Conservation (phyloP, 1,284 basidiomycete species). For the Porogramme epimiltina region DNA sequence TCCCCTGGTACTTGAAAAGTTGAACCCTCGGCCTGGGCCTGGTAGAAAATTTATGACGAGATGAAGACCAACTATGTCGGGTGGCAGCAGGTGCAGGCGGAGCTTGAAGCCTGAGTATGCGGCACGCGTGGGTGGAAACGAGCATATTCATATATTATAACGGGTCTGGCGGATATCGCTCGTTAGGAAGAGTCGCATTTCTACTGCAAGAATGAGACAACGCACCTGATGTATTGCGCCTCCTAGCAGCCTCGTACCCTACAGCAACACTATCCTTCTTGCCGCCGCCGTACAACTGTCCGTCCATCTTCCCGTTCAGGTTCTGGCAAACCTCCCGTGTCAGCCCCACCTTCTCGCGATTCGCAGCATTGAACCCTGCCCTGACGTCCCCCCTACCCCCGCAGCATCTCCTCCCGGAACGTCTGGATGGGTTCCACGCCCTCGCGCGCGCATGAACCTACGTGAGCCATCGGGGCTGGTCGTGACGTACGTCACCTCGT, state of each 20-base stretch:
- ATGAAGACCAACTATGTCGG: constrained; percentile 17
- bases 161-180: too few species aligned
- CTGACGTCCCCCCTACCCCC: constrained; percentile 82
- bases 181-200: too few species aligned
- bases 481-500: constrained; percentile 86
- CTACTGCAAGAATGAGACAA: too few species aligned
- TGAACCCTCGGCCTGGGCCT: too few species aligned
- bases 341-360: constrained; percentile 76
- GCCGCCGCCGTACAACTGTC: constrained; percentile 6
- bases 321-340: constrained; percentile 72
- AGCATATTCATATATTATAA: too few species aligned
- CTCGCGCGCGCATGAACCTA: constrained; percentile 72
- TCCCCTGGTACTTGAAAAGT: too few species aligned
- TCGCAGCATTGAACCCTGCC: constrained; percentile 83
- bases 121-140: background rate
- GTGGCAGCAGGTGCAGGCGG: constrained; percentile 13
- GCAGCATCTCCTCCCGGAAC: constrained; percentile 76
- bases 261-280: constrained; percentile 2
- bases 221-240: background rate
- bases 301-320: constrained; percentile 68
- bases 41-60: constrained; percentile 19
- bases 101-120: background rate
- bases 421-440: constrained; percentile 69
- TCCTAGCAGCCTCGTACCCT: constrained; percentile 10
- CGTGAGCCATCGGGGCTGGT: constrained; percentile 83